Evolutionary conservation across 2,329 filamentous ascomycete species (phyloP), one percentile per base, ranked within the genome.

Genomic region (Fusarium sp.): DNA sequence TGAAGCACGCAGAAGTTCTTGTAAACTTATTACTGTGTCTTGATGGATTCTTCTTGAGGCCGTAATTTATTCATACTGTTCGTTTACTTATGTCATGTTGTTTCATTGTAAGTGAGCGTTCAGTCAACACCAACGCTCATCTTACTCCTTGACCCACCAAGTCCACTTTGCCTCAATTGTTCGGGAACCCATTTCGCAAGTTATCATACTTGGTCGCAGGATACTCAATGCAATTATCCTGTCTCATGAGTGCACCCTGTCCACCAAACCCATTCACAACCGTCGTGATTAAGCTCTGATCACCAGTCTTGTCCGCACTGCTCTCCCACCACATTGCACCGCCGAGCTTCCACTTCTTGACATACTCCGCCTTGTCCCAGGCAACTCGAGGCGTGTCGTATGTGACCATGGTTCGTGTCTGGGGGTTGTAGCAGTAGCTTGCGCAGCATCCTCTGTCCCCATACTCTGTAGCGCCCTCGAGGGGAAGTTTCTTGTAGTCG

Each of bases 321-420:
- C 90, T 93, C 83, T 98, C 95, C 94, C 94, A 97, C 94, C 94
- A 98, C 95, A 98, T 98, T n/a, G 88, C 94, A 23, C 95, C 95
- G 4, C 94, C 95, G 0, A 98, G 86, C 0, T 89, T 85, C 48
- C 87, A 84, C 25, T 88, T 80, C 78, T 86, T 88, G 78, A 98
- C 89, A 79, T 90, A 97, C 16, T 88, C 83, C 4, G 91, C 90
- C 85, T 98, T 98, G 73, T 83, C 79, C 73, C 85, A 84, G 7
- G 90, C 92, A 80, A 94, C 89, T 7, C 85, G 82, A 2, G 90
- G 87, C 3, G 90, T 95, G 79, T 94, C 93, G 79, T 97, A 98
- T 46, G 88, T 92, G 58, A 98, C 88, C 85, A 98, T 88, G 63
- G 88, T 90, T 66, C 87, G 86, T 35, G 85, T 86, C 2, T 77